A percentile compares a stretch with the other conserved stretches of the same genome.
phyloP scores from a whole-genome alignment of 306 rosid genomes.

The Crotalaria pallida region DNA sequence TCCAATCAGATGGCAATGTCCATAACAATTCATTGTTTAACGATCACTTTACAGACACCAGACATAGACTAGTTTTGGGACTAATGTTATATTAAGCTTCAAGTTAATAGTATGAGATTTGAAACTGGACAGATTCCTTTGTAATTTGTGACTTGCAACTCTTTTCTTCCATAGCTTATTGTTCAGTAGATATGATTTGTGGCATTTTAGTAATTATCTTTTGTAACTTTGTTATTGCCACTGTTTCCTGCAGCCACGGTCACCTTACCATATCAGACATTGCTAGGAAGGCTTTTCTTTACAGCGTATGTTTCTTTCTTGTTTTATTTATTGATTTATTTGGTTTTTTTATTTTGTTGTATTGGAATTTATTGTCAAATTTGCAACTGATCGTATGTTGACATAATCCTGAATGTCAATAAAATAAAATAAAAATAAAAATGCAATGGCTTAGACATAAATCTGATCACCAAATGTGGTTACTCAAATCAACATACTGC shows the following conservation, averaged over 20 bases:
- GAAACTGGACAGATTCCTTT: background rate
- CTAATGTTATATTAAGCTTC: background rate
- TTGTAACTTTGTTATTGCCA: slow-evolving; percentile 13
- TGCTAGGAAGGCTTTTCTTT: slow-evolving; percentile 96
- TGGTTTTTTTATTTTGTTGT: background rate
- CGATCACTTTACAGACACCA: background rate
- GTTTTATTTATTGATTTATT: background rate
- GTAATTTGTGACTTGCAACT: slow-evolving; percentile 8
- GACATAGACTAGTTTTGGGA: background rate
- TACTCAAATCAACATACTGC: background rate
- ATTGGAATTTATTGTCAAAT: background rate
- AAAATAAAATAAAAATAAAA: too few species aligned
- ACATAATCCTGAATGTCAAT: slow-evolving; percentile 6
- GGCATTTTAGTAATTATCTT: background rate
- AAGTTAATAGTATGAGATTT: background rate
- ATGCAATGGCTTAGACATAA: background rate
- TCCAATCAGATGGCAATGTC: background rate
- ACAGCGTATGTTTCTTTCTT: slow-evolving; percentile 62
- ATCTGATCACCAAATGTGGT: background rate
- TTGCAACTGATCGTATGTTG: background rate
- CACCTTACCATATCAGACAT: slow-evolving; percentile 77
- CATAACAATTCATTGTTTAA: background rate
- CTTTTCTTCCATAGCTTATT: background rate
- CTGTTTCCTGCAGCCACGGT: slow-evolving; percentile 50
- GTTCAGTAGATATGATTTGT: background rate